phyloP scores from a whole-genome alignment of 148 eudicot species.

The Chenopodium album region DNA sequence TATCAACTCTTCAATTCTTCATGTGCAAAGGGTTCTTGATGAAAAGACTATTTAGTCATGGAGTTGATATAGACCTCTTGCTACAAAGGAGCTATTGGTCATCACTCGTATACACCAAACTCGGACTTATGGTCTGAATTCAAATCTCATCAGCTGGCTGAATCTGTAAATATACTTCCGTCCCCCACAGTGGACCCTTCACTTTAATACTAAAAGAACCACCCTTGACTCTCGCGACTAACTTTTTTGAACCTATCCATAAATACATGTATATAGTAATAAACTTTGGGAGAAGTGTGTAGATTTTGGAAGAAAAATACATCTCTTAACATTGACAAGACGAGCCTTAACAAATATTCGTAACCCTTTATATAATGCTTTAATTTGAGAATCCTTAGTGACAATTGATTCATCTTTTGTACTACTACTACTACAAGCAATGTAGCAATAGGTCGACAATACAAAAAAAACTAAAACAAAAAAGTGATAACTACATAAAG shows the following conservation, averaged over 20 bases:
- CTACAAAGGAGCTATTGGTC: too few relatives aligned
- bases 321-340: conserved; percentile 6
- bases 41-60: not conserved
- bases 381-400: not conserved
- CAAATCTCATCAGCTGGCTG: too few relatives aligned
- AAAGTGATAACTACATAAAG: conserved; percentile 2
- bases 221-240: too few relatives aligned
- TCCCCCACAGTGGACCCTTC: too few relatives aligned
- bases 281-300: not conserved
- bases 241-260: not conserved
- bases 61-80: not conserved
- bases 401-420: not conserved
- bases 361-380: conserved; percentile 1
- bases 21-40: not conserved
- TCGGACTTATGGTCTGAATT: too few relatives aligned
- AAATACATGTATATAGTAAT: not conserved
- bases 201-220: too few relatives aligned
- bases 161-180: too few relatives aligned
- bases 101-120: too few relatives aligned
- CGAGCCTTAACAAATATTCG: not conserved
- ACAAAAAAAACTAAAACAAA: not conserved
- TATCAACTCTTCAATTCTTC: not conserved
- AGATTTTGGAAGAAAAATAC: conserved; percentile 4
- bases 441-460: not conserved
- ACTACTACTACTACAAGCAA: not conserved